Evolutionary conservation across 2,329 filamentous ascomycete species (phyloP).

Genomic region (Tolypocladium ophioglossoides): DNA sequence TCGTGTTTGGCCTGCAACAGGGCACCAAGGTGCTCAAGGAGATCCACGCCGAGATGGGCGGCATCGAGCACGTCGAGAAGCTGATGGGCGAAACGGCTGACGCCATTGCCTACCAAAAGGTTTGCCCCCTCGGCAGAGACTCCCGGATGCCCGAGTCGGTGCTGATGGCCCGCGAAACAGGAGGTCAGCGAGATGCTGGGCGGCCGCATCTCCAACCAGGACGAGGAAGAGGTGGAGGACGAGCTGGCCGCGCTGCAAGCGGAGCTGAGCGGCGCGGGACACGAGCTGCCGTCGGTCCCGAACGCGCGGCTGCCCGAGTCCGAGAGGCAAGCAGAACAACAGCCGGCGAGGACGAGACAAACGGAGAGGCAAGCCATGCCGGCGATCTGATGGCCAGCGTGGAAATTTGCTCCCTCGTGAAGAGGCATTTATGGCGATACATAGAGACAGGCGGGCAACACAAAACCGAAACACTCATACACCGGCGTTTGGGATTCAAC

Average conservation of each 20-base stretch:
- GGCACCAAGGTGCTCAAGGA: slow-evolving; percentile 81
- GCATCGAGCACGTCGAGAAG: slow-evolving; percentile 87
- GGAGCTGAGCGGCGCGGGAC: slow-evolving; percentile 16
- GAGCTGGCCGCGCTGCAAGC: slow-evolving; percentile 73
- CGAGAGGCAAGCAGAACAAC: slow-evolving; percentile 5
- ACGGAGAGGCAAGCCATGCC: slow-evolving; percentile 29
- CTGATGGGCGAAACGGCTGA: slow-evolving; percentile 88
- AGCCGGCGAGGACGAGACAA: slow-evolving; percentile 12
- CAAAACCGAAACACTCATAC: slow-evolving; percentile 6
- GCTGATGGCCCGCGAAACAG: slow-evolving; percentile 32
- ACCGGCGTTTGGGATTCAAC: slow-evolving; percentile 12
- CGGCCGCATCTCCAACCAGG: slow-evolving; percentile 80
- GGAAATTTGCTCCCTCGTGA: not conserved
- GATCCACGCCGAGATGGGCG: slow-evolving; percentile 94
- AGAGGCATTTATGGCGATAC: not conserved
- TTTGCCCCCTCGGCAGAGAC: slow-evolving; percentile 23
- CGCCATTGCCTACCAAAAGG: slow-evolving; percentile 82
- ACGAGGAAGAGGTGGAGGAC: slow-evolving; percentile 96
- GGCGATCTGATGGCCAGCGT: slow-evolving; percentile 15
- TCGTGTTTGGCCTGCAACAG: slow-evolving; percentile 84
- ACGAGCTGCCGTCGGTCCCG: slow-evolving; percentile 20
- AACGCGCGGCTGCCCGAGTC: slow-evolving; percentile 20
- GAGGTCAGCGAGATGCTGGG: slow-evolving; percentile 89
- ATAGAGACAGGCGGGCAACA: slow-evolving; percentile 4
- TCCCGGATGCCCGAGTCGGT: not conserved